Conservation (phyloP, 2,329 filamentous ascomycete genomes). For the Aspergillus sp. region DNA sequence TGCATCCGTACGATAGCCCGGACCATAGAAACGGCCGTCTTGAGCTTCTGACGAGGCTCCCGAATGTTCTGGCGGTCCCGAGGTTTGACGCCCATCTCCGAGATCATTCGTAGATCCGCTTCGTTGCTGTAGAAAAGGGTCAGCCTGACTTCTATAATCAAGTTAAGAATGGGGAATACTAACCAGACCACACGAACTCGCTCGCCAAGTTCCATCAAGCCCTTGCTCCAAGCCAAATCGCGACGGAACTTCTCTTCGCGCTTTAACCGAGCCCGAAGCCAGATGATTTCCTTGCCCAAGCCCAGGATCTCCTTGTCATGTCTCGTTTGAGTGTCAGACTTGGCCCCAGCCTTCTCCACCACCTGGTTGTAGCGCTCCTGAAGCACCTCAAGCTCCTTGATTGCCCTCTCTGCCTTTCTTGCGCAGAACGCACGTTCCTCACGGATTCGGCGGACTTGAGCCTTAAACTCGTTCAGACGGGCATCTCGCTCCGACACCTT, state of each 20-base stretch:
- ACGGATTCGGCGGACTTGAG: slow-evolving; percentile 63
- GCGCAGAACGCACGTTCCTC: slow-evolving; percentile 44
- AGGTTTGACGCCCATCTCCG: slow-evolving; percentile 70
- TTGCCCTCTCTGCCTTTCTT: slow-evolving; percentile 39
- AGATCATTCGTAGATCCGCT: slow-evolving; percentile 80
- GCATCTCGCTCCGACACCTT: slow-evolving; percentile 68
- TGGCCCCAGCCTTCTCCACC: slow-evolving; percentile 45
- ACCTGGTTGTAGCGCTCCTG: slow-evolving; percentile 64
- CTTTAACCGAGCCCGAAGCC: slow-evolving; percentile 76
- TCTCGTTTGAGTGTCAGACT: slow-evolving; percentile 43
- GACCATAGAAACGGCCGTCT: slow-evolving; percentile 41
- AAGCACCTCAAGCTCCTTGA: slow-evolving; percentile 44
- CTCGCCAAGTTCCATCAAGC: slow-evolving; percentile 79
- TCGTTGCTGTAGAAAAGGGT: slow-evolving; percentile 67
- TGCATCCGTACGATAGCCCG: slow-evolving; percentile 46
- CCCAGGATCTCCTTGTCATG: slow-evolving; percentile 70
- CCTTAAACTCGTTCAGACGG: slow-evolving; percentile 54
- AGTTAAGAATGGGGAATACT: slow-evolving; percentile 39
- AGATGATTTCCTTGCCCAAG: slow-evolving; percentile 84
- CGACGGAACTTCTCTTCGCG: slow-evolving; percentile 77
- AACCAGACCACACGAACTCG: slow-evolving; percentile 68
- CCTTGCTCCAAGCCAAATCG: slow-evolving; percentile 83
- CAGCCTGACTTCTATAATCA: slow-evolving; percentile 9
- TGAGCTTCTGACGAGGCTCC: slow-evolving; percentile 40
- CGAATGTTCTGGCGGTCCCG: slow-evolving; percentile 29